phyloP scores from a whole-genome alignment of 2,329 filamentous ascomycete genomes.

The Hypoxylon sp. region DNA sequence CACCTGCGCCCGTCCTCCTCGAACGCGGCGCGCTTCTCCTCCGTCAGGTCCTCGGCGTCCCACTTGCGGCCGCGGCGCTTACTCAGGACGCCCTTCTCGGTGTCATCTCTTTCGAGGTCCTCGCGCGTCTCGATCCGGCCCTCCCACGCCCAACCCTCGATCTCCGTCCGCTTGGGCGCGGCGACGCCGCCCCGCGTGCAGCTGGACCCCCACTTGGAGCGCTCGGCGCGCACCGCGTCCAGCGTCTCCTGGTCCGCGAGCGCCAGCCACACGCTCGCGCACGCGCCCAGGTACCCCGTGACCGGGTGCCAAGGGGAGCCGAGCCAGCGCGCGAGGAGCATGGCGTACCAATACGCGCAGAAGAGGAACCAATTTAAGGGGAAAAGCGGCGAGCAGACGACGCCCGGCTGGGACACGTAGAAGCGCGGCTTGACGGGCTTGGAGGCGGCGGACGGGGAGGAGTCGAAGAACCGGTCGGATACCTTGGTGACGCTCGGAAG shows the following conservation, averaged over 20 bases:
- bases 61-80: slow-evolving; percentile 69
- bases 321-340: slow-evolving; percentile 78
- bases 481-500: slow-evolving; percentile 72
- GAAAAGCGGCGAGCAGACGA: slow-evolving; percentile 85
- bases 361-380: slow-evolving; percentile 77
- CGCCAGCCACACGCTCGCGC: slow-evolving; percentile 81
- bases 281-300: slow-evolving; percentile 80
- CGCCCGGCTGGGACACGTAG: slow-evolving; percentile 87
- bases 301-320: slow-evolving; percentile 91
- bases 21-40: slow-evolving; percentile 70
- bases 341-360: slow-evolving; percentile 73
- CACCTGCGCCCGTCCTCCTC: slow-evolving; percentile 69
- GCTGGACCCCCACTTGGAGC: slow-evolving; percentile 87
- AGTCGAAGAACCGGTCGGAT: slow-evolving; percentile 69
- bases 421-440: slow-evolving; percentile 66
- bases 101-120: slow-evolving; percentile 56
- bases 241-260: slow-evolving; percentile 74
- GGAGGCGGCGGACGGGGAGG: slow-evolving; percentile 42
- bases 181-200: slow-evolving; percentile 68
- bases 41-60: slow-evolving; percentile 68
- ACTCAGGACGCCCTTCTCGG: slow-evolving; percentile 64
- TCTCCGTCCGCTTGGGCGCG: slow-evolving; percentile 80
- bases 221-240: slow-evolving; percentile 65
- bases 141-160: slow-evolving; percentile 85
- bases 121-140: slow-evolving; percentile 66